A percentile compares a stretch with the other conserved stretches of the same genome.
Evolutionary conservation across 2,329 filamentous ascomycete genomes (phyloP).

Genomic region (Fusarium sororula): DNA sequence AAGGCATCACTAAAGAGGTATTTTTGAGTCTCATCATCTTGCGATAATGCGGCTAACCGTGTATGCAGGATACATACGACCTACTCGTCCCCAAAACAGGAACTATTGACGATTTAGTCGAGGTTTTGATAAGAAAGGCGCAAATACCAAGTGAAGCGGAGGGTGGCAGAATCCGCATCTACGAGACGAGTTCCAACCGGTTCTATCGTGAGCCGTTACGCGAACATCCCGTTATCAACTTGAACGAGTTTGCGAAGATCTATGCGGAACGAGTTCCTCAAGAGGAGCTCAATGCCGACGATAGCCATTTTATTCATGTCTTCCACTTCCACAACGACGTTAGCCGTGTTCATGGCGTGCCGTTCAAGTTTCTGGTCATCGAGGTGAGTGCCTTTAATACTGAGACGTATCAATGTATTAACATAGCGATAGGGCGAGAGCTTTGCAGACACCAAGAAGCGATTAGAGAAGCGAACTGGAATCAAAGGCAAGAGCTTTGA

Average conservation of each 20-base stretch:
- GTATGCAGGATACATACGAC: slow-evolving; percentile 74
- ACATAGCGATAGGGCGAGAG: slow-evolving; percentile 71
- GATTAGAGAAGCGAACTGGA: slow-evolving; percentile 90
- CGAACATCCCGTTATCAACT: slow-evolving; percentile 77
- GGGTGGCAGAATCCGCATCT: slow-evolving; percentile 78
- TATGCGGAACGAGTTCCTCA: slow-evolving; percentile 84
- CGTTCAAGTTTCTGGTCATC: slow-evolving; percentile 89
- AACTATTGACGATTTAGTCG: slow-evolving; percentile 79
- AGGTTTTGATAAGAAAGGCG: slow-evolving; percentile 80
- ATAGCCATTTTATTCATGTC: slow-evolving; percentile 73
- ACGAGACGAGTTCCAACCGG: slow-evolving; percentile 83
- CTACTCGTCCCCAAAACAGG: slow-evolving; percentile 89
- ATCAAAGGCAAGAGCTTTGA: slow-evolving; percentile 98
- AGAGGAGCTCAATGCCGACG: slow-evolving; percentile 69
- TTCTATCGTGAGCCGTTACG: slow-evolving; percentile 80
- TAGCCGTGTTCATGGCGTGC: slow-evolving; percentile 83
- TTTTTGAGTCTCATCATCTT: slow-evolving; percentile 40
- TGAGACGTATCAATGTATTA: not conserved
- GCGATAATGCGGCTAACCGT: slow-evolving; percentile 2
- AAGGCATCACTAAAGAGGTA: slow-evolving; percentile 92
- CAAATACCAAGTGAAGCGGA: slow-evolving; percentile 78
- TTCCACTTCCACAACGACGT: slow-evolving; percentile 95
- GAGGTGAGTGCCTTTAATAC: slow-evolving; percentile 64
- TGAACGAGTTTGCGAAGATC: slow-evolving; percentile 86
- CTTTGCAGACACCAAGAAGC: slow-evolving; percentile 92